phyloP scores from a whole-genome alignment of 1,284 basidiomycete genomes.

The Cystobasidium slooffiae region DNA sequence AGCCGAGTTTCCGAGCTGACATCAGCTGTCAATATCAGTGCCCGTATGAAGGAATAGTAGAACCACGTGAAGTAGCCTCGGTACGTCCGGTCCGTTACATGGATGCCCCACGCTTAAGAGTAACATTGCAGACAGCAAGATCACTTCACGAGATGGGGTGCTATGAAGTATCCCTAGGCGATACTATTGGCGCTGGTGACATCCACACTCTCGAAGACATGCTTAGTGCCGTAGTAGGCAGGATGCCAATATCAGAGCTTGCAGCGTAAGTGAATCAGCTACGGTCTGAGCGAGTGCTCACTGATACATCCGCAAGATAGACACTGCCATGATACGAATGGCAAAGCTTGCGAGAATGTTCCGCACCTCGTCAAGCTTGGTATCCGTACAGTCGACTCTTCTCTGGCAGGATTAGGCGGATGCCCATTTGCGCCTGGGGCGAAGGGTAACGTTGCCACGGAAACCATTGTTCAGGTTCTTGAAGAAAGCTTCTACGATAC shows the following conservation, averaged over 20 bases:
- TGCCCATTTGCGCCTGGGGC: conserved; percentile 95
- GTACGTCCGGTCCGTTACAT: conserved; percentile 48
- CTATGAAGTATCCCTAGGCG: conserved; percentile 83
- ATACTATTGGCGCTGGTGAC: conserved; percentile 87
- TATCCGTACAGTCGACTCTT: conserved; percentile 63
- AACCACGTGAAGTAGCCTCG: conserved; percentile 68
- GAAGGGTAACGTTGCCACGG: conserved; percentile 89
- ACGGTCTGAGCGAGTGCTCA: too few relatives aligned
- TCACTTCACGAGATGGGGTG: conserved; percentile 85
- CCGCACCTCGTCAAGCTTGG: conserved; percentile 57
- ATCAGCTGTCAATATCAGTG: conserved; percentile 61
- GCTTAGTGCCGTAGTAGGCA: conserved; percentile 70
- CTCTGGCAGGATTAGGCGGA: conserved; percentile 85
- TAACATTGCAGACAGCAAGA: conserved; percentile 61
- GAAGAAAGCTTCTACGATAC: conserved; percentile 72
- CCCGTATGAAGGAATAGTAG: conserved; percentile 81
- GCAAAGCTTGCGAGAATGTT: conserved; percentile 67
- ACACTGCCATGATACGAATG: conserved; percentile 90
- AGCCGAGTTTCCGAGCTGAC: conserved; percentile 62
- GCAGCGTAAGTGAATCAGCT: conserved; percentile 63
- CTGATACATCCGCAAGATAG: neutral
- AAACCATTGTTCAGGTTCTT: conserved; percentile 73
- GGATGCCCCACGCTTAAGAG: too few relatives aligned
- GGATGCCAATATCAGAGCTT: conserved; percentile 67
- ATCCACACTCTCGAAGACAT: conserved; percentile 70